Base-by-base conservation (phyloP, 495 filamentous ascomycete genomes). In the Xylaria castorea region DNA sequence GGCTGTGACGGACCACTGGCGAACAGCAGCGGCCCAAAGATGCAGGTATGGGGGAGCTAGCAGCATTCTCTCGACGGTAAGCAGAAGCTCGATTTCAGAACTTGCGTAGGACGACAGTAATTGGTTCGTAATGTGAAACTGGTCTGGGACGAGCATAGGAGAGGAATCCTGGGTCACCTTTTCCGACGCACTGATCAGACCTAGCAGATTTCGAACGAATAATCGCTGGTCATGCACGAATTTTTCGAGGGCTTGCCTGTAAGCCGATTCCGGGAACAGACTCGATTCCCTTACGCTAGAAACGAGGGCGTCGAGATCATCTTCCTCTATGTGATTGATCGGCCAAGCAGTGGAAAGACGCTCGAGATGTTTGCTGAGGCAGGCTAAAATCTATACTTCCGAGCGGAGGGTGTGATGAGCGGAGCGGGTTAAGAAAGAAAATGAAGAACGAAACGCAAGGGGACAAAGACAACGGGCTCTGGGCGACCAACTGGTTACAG, bases 81-180 rank as follows among this genome's bases (percentile, higher is more conserved):
- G 11, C 5, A 65, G 62, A 65, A 65, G 62, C 38, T 48, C 62
- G 5, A 65, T 65, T 65, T 65, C 38, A 11, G 25, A 65, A 65
- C 7, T 46, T 2, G 40, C 40, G 25, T 65, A 65, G 22, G 25
- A 44, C 4, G 62, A 48, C 0, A 48, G 46, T 18, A 65, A 48
- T 3, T 5, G 20, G 4, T 9, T 5, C 22, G 22, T 25, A 14
- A 18, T 48, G 14, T 18, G 14, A 20, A 25, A 3, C 1, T 48
- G 38, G 16, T 18, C 22, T 48, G n/a, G 38, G 6, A 57, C 22
- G 53, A 30, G 27, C 20, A 42, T 5, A 2, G 14, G 60, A 7
- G 36, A 14, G 2, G 36, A 22, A 7, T 14, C 1, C 58, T 38
- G 38, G 36, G 36, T 9, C 9, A 63, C 2, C 6, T 48, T 65